Evolutionary conservation across 2,329 filamentous ascomycete species (phyloP).

Genomic region (Curvularia verruculosa): DNA sequence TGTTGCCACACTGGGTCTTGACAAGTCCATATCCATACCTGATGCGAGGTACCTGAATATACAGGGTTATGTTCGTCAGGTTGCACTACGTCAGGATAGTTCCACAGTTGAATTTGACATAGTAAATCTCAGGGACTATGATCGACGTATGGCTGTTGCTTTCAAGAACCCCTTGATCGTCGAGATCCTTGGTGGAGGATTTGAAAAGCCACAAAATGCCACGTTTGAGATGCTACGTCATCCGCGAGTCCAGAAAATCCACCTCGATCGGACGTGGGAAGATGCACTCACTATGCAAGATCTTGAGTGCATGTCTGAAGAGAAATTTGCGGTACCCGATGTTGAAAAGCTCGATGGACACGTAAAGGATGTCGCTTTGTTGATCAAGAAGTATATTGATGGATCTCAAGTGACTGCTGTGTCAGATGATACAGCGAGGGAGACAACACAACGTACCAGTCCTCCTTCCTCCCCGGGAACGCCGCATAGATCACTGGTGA

Average conservation of each 20-base stretch:
- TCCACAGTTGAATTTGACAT: constrained; percentile 33
- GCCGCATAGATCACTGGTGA: constrained; percentile 3
- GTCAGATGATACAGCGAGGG: constrained; percentile 32
- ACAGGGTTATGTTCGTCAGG: constrained; percentile 48
- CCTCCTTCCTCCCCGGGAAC: constrained; percentile 21
- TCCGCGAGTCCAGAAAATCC: constrained; percentile 75
- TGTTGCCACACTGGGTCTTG: constrained; percentile 61
- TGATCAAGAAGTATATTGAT: constrained; percentile 28
- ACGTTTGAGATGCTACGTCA: constrained; percentile 78
- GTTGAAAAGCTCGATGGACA: constrained; percentile 35
- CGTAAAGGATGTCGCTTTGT: constrained; percentile 38
- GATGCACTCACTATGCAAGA: constrained; percentile 74
- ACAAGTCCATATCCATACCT: constrained; percentile 54
- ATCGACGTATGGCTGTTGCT: constrained; percentile 53
- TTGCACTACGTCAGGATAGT: constrained; percentile 29
- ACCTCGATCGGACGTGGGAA: constrained; percentile 72
- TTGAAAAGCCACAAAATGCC: constrained; percentile 72
- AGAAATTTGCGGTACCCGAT: constrained; percentile 52
- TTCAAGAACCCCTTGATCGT: constrained; percentile 78
- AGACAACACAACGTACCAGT: constrained; percentile 25
- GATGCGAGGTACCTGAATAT: constrained; percentile 54
- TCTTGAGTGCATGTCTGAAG: constrained; percentile 69
- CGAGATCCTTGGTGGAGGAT: constrained; percentile 80
- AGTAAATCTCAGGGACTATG: constrained; percentile 23
- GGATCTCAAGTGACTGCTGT: constrained; percentile 23